phyloP scores from a whole-genome alignment of 23 red algal species.

The Gracilariopsis chorda region DNA sequence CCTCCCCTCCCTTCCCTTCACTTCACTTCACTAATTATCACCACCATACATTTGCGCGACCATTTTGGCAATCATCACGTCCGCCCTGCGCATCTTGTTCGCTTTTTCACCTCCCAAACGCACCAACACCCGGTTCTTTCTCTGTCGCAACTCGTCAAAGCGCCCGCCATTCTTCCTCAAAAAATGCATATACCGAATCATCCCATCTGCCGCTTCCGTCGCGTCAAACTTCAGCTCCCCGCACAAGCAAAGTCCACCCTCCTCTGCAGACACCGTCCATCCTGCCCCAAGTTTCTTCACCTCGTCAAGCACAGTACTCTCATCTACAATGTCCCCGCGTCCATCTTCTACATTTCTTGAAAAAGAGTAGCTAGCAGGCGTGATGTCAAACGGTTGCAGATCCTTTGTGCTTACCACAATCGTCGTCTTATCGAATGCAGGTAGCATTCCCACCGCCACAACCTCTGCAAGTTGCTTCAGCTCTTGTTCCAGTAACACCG shows the following conservation, averaged over 20 bases:
- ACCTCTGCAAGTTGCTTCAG: slow-evolving; percentile 14
- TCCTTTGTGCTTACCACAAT: slow-evolving; percentile 24
- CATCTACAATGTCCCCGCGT: too few relatives aligned
- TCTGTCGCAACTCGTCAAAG: not conserved
- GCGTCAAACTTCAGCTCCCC: too few relatives aligned
- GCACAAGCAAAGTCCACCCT: too few relatives aligned
- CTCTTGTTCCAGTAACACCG: not conserved
- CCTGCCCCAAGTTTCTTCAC: not conserved
- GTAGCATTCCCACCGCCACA: slow-evolving; percentile 6
- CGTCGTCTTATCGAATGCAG: slow-evolving; percentile 26
- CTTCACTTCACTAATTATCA: too few relatives aligned
- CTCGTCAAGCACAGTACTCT: too few relatives aligned
- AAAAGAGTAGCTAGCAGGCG: slow-evolving; percentile 8
- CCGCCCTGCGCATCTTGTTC: not conserved
- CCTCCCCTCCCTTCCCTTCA: too few relatives aligned
- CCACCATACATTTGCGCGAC: not conserved
- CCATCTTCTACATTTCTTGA: not conserved
- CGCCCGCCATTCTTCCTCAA: not conserved
- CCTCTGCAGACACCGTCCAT: not conserved
- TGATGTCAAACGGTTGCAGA: slow-evolving; percentile 43
- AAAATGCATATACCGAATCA: slow-evolving; percentile 32
- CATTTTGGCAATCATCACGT: not conserved
- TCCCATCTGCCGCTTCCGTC: not conserved
- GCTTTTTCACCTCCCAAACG: not conserved
- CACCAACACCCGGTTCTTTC: not conserved